phyloP scores from a whole-genome alignment of 768 basidiomycete genomes.

The Tephrocybe sp. region DNA sequence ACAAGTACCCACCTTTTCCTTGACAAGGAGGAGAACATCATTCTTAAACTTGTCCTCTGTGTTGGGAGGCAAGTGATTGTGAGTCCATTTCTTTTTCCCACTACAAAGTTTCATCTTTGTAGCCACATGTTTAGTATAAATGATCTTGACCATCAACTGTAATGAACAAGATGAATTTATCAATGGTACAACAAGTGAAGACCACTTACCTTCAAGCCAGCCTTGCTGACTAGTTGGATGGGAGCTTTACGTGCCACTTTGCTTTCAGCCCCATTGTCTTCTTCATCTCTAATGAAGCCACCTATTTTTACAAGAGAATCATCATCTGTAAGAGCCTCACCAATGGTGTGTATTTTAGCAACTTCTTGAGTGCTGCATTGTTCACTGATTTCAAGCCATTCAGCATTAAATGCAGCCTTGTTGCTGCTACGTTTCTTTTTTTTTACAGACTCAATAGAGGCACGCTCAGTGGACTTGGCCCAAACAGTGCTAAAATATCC shows the following conservation, averaged over 20 bases:
- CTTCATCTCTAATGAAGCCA: not conserved
- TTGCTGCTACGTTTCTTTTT: too few relatives aligned
- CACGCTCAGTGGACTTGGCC: too few relatives aligned
- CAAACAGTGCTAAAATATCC: too few relatives aligned
- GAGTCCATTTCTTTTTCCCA: constrained; percentile 16
- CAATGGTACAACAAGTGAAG: not conserved
- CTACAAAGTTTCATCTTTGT: constrained; percentile 10
- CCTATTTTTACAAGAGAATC: not conserved
- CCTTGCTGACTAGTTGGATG: not conserved
- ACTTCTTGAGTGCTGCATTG: too few relatives aligned
- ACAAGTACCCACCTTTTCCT: constrained; percentile 14
- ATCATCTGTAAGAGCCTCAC: too few relatives aligned
- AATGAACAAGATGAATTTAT: too few relatives aligned
- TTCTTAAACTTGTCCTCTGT: constrained; percentile 5
- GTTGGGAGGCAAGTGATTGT: constrained; percentile 13
- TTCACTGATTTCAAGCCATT: too few relatives aligned
- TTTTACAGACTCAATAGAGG: too few relatives aligned
- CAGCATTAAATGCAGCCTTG: too few relatives aligned
- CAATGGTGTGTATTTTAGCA: too few relatives aligned
- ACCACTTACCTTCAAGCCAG: not conserved
- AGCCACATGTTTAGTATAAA: not conserved
- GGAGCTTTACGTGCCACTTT: not conserved
- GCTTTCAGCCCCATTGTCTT: not conserved
- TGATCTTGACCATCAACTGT: not conserved
- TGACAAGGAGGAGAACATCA: constrained; percentile 9